Evolutionary conservation across 2,329 filamentous ascomycete genomes (phyloP), one percentile per base, ranked within the genome.

Genomic region (Talaromyces atroroseus): DNA sequence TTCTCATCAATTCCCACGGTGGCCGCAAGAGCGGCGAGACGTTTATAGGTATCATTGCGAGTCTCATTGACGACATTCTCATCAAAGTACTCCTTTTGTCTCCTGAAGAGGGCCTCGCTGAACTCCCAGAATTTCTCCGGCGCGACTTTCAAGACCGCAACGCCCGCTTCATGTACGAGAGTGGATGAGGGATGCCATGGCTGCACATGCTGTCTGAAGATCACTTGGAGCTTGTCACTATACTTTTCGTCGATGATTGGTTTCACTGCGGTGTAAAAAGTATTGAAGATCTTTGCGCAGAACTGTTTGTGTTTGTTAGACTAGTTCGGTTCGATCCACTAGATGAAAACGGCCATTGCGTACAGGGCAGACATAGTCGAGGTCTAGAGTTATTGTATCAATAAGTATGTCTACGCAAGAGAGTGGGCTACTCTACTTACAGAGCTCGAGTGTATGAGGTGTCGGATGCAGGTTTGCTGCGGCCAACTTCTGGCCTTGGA

Each of bases 141-240:
- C 2, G 83, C 77, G 6, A 90, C 72, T 52, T 81, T 82, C 63
- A 92, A 80, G 1, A 96, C 90, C 2, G 91, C 92, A 32, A 90
- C 82, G 3, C 79, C 92, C 32, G 91, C 88, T 80, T 97, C 92
- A 56, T 78, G 74, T 8, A 68, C 68, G 11, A 91, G 80, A 6
- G 88, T 91, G 42, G 85, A 91, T 20, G 88, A 90, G 1, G 92
- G 92, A 75, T 97, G 92, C 92, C 92, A 96, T 14, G 91, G 90
- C 76, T 96, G 91, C 66, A 96, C 84, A 71, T 96, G 91, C 71
- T 92, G 92, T 50, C 92, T 87, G 79, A 96, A 89, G 66, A 97
- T 82, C 64, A 95, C 79, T 64, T 88, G 81, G 2, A 96, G 76
- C 59, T 79, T 80, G 58, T 77, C 79, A 23, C 75, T 64, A 61